phyloP scores from a whole-genome alignment of 352 stramenopile genomes.

The Globisporangium cederbergense region DNA sequence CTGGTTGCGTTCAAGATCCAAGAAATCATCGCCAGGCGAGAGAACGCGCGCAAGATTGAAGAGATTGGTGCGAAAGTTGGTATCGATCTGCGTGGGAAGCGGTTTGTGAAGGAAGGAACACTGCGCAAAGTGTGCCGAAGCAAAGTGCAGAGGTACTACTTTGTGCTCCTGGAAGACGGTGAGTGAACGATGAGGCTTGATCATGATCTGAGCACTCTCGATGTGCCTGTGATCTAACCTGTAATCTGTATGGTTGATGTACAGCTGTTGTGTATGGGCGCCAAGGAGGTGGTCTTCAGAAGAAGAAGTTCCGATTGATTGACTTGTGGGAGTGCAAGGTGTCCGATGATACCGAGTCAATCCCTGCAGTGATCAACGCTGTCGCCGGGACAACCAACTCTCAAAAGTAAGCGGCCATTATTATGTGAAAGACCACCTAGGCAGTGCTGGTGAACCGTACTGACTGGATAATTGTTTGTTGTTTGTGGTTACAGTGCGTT shows the following conservation, averaged over 20 bases:
- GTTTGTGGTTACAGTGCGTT: constrained; percentile 47
- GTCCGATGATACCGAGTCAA: constrained; percentile 59
- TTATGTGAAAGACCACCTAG: background rate
- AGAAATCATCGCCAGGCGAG: constrained; percentile 70
- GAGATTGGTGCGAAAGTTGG: constrained; percentile 62
- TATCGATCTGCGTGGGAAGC: constrained; percentile 54
- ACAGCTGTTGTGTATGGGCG: constrained; percentile 74
- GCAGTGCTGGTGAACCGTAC: background rate
- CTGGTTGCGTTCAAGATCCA: constrained; percentile 74
- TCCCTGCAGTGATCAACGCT: constrained; percentile 67
- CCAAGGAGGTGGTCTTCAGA: constrained; percentile 47
- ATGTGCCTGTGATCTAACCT: background rate
- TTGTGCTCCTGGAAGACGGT: constrained; percentile 83
- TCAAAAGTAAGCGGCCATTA: constrained; percentile 41
- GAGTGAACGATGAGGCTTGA: constrained; percentile 18
- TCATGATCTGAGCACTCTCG: background rate
- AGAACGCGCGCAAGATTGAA: constrained; percentile 64
- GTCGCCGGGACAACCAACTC: constrained; percentile 40
- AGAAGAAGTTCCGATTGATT: constrained; percentile 83
- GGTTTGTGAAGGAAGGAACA: constrained; percentile 74
- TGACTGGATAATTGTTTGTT: background rate
- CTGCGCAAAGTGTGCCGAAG: constrained; percentile 85
- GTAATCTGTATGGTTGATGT: background rate
- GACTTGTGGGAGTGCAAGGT: constrained; percentile 79
- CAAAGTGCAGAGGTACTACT: constrained; percentile 83